These are phyloP conservation scores for Aspergillus nanangensis DNA, from an alignment of 495 filamentous ascomycete genomes.

Conservation along the genomic window DNA sequence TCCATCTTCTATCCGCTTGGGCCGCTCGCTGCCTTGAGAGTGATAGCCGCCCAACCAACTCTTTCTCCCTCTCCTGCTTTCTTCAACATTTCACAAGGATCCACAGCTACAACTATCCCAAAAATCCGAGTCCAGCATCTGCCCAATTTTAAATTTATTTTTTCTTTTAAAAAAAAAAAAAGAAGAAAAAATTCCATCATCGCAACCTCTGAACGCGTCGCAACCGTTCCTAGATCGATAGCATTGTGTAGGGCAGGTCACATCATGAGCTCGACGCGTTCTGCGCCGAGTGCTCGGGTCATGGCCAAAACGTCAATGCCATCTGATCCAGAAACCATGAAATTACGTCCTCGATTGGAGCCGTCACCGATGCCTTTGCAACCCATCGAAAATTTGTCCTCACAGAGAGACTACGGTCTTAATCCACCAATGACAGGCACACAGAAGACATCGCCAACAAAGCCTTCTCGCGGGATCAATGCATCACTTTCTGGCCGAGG, in stretches of 20 bases:
- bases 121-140: too few species aligned
- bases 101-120: too few species aligned
- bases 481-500: conserved; percentile 26
- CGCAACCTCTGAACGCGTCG: conserved; percentile 22
- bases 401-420: conserved; percentile 47
- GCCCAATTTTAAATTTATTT: too few species aligned
- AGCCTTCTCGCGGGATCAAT: conserved; percentile 41
- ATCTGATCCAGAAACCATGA: conserved; percentile 46
- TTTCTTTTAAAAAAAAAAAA: too few species aligned
- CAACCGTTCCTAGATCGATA: neutral
- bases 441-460: conserved; percentile 57
- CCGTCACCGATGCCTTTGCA: conserved; percentile 49
- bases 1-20: too few species aligned
- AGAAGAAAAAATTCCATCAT: too few species aligned
- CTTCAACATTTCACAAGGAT: too few species aligned
- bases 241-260: too few species aligned
- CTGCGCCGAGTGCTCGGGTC: conserved; percentile 55
- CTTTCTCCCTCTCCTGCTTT: too few species aligned
- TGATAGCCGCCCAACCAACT: too few species aligned
- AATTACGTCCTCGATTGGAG: conserved; percentile 37
- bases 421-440: conserved; percentile 47
- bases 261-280: conserved; percentile 64
- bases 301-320: conserved; percentile 57
- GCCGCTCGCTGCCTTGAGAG: too few species aligned
- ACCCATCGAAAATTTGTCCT: conserved; percentile 36